These are phyloP conservation scores for Thymus mandschuricus DNA, from an alignment of 257 asterid species.

Conservation along the genomic window DNA sequence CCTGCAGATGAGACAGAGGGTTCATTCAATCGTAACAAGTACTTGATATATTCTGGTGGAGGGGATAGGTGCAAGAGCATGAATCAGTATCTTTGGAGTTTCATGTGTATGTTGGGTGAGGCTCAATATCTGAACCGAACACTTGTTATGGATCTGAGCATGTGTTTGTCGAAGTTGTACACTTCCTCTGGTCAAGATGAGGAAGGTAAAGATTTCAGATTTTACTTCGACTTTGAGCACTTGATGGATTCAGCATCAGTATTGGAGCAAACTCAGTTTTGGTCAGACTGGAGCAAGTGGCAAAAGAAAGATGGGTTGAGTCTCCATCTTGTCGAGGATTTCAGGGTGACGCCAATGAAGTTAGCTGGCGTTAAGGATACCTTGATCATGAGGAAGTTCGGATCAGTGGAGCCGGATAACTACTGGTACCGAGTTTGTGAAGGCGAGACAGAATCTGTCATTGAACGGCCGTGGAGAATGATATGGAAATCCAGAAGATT, in stretches of 20 bases:
- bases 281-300: conserved; percentile 66
- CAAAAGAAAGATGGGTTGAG: conserved; percentile 46
- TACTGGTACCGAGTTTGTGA: conserved; percentile 75
- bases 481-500: conserved; percentile 63
- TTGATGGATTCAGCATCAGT: conserved; percentile 78
- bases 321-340: conserved; percentile 60
- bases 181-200: conserved; percentile 87
- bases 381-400: conserved; percentile 67
- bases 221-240: conserved; percentile 92
- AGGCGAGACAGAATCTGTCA: conserved; percentile 56
- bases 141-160: conserved; percentile 72
- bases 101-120: conserved; percentile 93
- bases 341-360: conserved; percentile 52
- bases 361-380: conserved; percentile 47
- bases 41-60: conserved; percentile 75
- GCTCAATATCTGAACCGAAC: conserved; percentile 91
- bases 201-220: conserved; percentile 88
- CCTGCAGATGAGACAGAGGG: conserved; percentile 78
- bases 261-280: conserved; percentile 64
- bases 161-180: conserved; percentile 81
- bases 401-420: conserved; percentile 67
- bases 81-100: conserved; percentile 92
- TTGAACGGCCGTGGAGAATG: conserved; percentile 66
- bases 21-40: conserved; percentile 69
- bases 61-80: conserved; percentile 98